Base-by-base conservation (phyloP, 2,329 filamentous ascomycete species). In the Orbilia quercus region DNA sequence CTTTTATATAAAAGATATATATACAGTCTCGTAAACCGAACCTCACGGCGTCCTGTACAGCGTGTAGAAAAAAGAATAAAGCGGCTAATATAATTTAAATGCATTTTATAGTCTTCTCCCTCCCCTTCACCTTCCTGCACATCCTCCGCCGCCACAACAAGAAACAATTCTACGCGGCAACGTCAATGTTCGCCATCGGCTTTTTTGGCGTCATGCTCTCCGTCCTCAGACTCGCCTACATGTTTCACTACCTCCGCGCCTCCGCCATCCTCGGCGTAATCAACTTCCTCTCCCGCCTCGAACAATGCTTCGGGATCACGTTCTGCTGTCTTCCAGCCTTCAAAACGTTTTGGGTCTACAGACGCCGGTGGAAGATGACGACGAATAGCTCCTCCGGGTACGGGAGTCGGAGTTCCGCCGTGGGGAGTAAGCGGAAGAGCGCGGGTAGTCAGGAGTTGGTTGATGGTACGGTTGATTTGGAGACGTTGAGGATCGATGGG, bases 291-390 rank as follows among this genome's bases (percentile, higher is more conserved):
- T 57, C 58, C 9, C 36, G 54, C 36, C 31, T 71, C 9, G 66
- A 71, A 11, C 66, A 71, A 31, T 71, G 48, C 12, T 38, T 64
- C 25, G 66, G 66, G 4, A 71, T 71, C 2, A 48, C 63, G 0
- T 48, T 71, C 7, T 71, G 66, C 20, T 71, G 66, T 42, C 45
- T 71, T 5, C 66, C 66, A 1, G 66, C 66, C 2, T 64, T 71
- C 31, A 69, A 69, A 23, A 55, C 34, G 2, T 45, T 69, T 0
- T 28, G 60, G 0, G 7, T 48, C 2, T 54, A 40, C 6, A 69
- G 36, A 28, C 34, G 58, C 28, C 47, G 54, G n/a, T 47, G 31
- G 1, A 18, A 36, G 25, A 36, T 23, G 5, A 47, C 20, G 7
- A 47, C 9, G 11, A 34, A n/a, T 9, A 53, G 22, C 14, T n/a